Conservation (phyloP, 768 basidiomycete species). For the Hebeloma cylindrosporum region DNA sequence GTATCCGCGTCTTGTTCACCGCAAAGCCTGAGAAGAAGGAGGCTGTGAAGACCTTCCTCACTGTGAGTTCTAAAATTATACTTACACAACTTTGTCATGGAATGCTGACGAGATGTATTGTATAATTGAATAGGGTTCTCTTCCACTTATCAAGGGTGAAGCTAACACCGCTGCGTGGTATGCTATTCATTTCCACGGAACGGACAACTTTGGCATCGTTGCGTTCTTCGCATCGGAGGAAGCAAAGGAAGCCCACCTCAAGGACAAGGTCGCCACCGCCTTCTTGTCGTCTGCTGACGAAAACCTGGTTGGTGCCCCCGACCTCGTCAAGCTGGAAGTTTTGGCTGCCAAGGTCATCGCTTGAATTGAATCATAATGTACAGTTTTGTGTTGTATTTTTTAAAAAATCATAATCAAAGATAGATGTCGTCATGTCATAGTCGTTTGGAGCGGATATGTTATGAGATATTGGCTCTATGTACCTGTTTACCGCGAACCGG, state of each 20-base stretch:
- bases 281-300: conserved; percentile 33
- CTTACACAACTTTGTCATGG: conserved; percentile 1
- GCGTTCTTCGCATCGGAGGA: conserved; percentile 36
- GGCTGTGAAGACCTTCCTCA: conserved; percentile 34
- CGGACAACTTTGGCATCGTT: conserved; percentile 36
- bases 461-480: too few relatives aligned
- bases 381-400: too few relatives aligned
- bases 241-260: conserved; percentile 33
- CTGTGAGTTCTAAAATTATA: conserved; percentile 26
- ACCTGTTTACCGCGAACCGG: too few relatives aligned
- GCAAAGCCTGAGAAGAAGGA: conserved; percentile 37
- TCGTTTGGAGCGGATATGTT: too few relatives aligned
- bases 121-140: conserved; percentile 24
- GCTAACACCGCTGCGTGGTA: conserved; percentile 37
- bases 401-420: too few relatives aligned
- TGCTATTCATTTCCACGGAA: conserved; percentile 37
- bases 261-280: conserved; percentile 35
- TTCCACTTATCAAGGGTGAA: conserved; percentile 36
- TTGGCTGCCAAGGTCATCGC: conserved; percentile 30
- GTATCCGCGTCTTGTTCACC: conserved; percentile 34
- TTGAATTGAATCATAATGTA: too few relatives aligned
- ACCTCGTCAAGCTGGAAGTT: conserved; percentile 33
- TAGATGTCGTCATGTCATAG: too few relatives aligned
- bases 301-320: conserved; percentile 29
- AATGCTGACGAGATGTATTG: not conserved